These are phyloP conservation scores for Cicer bijugum DNA, from an alignment of 306 rosid genomes.

Conservation along the genomic window DNA sequence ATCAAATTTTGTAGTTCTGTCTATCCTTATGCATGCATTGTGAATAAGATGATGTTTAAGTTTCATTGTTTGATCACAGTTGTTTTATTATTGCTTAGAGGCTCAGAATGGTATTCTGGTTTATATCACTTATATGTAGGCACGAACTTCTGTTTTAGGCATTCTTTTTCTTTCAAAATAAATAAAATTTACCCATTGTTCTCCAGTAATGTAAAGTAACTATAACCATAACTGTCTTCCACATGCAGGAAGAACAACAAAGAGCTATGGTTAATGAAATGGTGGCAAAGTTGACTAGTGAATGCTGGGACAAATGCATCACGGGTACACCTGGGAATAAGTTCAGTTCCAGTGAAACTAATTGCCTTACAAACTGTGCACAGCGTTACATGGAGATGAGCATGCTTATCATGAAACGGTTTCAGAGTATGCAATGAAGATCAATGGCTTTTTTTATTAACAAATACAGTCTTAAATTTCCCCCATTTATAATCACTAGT, in stretches of 20 bases:
- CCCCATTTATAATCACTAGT: conserved; percentile 13
- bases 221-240: background rate
- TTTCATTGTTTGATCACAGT: background rate
- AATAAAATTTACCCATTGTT: background rate
- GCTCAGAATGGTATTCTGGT: background rate
- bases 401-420: conserved; percentile 70
- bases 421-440: conserved; percentile 71
- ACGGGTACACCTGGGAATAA: conserved; percentile 81
- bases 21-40: background rate
- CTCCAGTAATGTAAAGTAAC: background rate
- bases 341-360: conserved; percentile 79
- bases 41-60: conserved; percentile 5
- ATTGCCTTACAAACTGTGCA: conserved; percentile 81
- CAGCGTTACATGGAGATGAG: conserved; percentile 81
- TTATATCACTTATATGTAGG: background rate
- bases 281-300: conserved; percentile 84
- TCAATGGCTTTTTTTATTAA: conserved; percentile 20
- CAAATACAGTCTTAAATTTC: conserved; percentile 20
- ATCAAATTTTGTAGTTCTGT: background rate
- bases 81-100: background rate
- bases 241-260: conserved; percentile 79
- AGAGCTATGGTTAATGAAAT: conserved; percentile 77
- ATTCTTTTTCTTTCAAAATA: background rate
- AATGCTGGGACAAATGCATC: conserved; percentile 93
- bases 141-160: background rate